Conservation (phyloP, 1,284 basidiomycete genomes). For the Microbotryum saponariae region DNA sequence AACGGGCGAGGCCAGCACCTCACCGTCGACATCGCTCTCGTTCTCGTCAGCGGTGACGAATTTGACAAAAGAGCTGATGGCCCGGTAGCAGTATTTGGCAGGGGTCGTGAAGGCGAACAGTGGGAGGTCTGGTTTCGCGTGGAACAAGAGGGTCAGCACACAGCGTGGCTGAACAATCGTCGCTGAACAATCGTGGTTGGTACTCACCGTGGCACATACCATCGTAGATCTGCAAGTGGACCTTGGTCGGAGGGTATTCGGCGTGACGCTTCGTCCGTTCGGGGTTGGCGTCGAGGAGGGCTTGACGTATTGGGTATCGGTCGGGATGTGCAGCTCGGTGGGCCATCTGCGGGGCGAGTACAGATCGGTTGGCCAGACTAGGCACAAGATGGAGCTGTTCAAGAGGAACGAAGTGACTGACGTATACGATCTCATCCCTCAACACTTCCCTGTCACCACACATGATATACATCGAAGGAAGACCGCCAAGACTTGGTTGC, state of each 20-base stretch:
- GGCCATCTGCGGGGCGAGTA: slow-evolving; percentile 53
- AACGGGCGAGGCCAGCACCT: not conserved
- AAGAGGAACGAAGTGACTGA: slow-evolving; percentile 43
- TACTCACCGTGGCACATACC: slow-evolving; percentile 45
- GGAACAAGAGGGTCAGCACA: too few species aligned
- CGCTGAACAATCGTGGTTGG: too few species aligned
- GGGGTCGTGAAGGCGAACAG: slow-evolving; percentile 44
- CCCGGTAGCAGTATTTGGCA: slow-evolving; percentile 42
- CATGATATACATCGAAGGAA: slow-evolving; percentile 79
- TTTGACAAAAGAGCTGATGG: slow-evolving; percentile 38
- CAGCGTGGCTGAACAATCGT: too few species aligned
- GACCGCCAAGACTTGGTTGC: slow-evolving; percentile 72
- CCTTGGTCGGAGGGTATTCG: slow-evolving; percentile 57
- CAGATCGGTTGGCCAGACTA: slow-evolving; percentile 15
- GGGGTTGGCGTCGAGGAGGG: slow-evolving; percentile 31
- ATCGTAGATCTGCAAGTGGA: slow-evolving; percentile 70
- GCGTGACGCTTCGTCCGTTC: slow-evolving; percentile 32
- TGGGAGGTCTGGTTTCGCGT: slow-evolving; percentile 37
- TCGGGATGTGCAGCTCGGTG: slow-evolving; percentile 85
- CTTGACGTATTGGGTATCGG: slow-evolving; percentile 52
- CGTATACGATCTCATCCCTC: slow-evolving; percentile 83
- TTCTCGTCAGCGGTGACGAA: slow-evolving; percentile 17
- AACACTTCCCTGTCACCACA: slow-evolving; percentile 86
- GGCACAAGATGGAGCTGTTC: not conserved
- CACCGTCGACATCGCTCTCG: not conserved